phyloP scores from a whole-genome alignment of 2,329 filamentous ascomycete genomes.

The Macrophomina phaseolina region DNA sequence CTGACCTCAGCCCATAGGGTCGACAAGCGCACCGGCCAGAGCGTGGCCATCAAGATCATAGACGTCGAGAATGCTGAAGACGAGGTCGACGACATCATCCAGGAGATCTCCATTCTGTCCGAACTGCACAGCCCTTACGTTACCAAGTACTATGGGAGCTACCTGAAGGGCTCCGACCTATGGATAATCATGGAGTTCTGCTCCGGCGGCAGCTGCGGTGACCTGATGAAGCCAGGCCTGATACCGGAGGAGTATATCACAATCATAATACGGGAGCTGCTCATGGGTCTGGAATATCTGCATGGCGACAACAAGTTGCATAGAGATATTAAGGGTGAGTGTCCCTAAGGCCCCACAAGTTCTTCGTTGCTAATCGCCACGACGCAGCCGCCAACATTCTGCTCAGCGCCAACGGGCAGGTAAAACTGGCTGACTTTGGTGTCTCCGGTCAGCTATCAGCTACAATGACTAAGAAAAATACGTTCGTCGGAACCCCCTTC shows the following conservation, averaged over 20 bases:
- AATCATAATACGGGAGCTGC: conserved; percentile 88
- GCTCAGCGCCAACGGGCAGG: conserved; percentile 86
- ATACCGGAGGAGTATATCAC: conserved; percentile 96
- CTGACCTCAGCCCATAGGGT: conserved; percentile 61
- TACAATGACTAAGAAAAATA: conserved; percentile 99
- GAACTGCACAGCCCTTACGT: conserved; percentile 96
- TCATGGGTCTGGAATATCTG: conserved; percentile 89
- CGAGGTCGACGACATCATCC: conserved; percentile 98
- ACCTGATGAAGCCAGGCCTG: conserved; percentile 90
- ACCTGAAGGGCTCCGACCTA: conserved; percentile 91
- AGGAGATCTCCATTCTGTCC: conserved; percentile 96
- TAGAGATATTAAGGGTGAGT: conserved; percentile 87
- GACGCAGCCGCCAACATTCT: conserved; percentile 85
- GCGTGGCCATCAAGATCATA: conserved; percentile 97
- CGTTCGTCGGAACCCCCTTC: conserved; percentile 96
- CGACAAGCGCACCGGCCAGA: conserved; percentile 89
- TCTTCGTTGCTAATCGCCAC: neutral
- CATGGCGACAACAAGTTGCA: conserved; percentile 96
- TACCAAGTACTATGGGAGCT: conserved; percentile 97
- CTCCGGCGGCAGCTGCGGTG: conserved; percentile 92
- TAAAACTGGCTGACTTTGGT: conserved; percentile 96
- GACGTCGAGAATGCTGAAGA: conserved; percentile 99
- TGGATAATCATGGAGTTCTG: conserved; percentile 99
- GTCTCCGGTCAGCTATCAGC: conserved; percentile 95
- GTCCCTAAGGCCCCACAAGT: neutral